phyloP scores from a whole-genome alignment of 1,139 yeast genomes.

The Candida sojae region DNA sequence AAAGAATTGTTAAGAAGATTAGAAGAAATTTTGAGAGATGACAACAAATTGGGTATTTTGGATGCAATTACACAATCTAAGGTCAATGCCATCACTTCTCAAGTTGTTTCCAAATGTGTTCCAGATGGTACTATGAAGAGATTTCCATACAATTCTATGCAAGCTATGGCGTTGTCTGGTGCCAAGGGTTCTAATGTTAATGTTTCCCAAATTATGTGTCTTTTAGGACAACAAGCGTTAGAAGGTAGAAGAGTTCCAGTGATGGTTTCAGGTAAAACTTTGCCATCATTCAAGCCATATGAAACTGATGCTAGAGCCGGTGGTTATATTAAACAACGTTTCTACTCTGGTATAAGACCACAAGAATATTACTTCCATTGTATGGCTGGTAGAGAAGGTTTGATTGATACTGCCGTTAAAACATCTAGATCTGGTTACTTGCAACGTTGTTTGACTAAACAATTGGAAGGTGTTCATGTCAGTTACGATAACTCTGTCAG shows the following conservation, averaged over 20 bases:
- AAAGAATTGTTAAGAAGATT: conserved; percentile 83
- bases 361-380: conserved; percentile 99
- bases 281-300: conserved; percentile 94
- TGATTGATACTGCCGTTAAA: conserved; percentile 98
- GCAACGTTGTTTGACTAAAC: conserved; percentile 98
- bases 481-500: conserved; percentile 94
- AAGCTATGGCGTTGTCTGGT: conserved; percentile 98
- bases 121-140: conserved; percentile 95
- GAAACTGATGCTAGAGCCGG: conserved; percentile 99
- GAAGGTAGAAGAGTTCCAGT: conserved; percentile 99
- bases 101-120: conserved; percentile 91
- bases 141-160: conserved; percentile 97
- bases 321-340: conserved; percentile 96
- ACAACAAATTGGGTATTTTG: conserved; percentile 84
- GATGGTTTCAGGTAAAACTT: conserved; percentile 97
- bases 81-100: conserved; percentile 88
- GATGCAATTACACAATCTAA: conserved; percentile 96
- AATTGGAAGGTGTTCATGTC: conserved; percentile 94
- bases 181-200: conserved; percentile 99
- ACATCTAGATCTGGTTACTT: conserved; percentile 98
- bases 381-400: conserved; percentile 99
- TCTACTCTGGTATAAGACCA: conserved; percentile 98
- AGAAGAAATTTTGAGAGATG: conserved; percentile 95
- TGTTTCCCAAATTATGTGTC: conserved; percentile 99
- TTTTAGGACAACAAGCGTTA: conserved; percentile 97